Percentiles rank a stretch among this genome's conserved stretches.
Conservation (phyloP, 768 basidiomycete genomes). For the Rubroboletus satanas region DNA sequence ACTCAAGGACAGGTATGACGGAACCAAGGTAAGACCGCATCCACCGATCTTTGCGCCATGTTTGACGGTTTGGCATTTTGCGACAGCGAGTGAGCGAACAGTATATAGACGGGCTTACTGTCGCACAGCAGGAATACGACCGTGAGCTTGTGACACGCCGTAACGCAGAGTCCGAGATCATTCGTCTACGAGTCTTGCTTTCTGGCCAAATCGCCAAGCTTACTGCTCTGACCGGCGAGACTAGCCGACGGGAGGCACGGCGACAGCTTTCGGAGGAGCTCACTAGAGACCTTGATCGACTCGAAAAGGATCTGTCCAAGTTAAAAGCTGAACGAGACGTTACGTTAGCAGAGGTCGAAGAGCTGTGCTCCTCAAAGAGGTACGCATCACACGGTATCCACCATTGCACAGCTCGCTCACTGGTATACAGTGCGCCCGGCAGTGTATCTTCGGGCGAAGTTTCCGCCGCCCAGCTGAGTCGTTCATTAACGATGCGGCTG, state of each 20-base stretch:
- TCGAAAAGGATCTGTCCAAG: constrained; percentile 85
- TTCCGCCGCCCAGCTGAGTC: constrained; percentile 44
- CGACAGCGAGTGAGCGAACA: constrained; percentile 83
- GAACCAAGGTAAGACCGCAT: constrained; percentile 68
- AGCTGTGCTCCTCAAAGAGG: constrained; percentile 74
- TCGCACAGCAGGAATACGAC: constrained; percentile 93
- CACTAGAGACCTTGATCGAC: constrained; percentile 63
- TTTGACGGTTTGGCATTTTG: background rate
- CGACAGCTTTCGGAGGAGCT: constrained; percentile 78
- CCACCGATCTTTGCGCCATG: background rate
- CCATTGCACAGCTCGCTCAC: constrained; percentile 22
- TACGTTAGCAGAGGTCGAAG: constrained; percentile 89
- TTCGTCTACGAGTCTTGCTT: constrained; percentile 75
- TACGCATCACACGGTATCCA: constrained; percentile 32
- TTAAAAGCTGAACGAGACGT: constrained; percentile 89
- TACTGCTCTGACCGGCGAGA: constrained; percentile 80
- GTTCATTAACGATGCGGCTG: constrained; percentile 79
- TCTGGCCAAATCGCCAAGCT: constrained; percentile 88
- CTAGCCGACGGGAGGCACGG: constrained; percentile 70
- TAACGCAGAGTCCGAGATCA: constrained; percentile 91
- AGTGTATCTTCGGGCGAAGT: constrained; percentile 31
- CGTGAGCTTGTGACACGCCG: constrained; percentile 82
- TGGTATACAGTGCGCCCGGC: constrained; percentile 22
- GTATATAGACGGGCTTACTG: constrained; percentile 87
- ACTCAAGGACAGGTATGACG: constrained; percentile 76